Evolutionary conservation across 202 grass and related monocot species (phyloP), one percentile per base, ranked within the genome.

Genomic region (Eragrostis tef): DNA sequence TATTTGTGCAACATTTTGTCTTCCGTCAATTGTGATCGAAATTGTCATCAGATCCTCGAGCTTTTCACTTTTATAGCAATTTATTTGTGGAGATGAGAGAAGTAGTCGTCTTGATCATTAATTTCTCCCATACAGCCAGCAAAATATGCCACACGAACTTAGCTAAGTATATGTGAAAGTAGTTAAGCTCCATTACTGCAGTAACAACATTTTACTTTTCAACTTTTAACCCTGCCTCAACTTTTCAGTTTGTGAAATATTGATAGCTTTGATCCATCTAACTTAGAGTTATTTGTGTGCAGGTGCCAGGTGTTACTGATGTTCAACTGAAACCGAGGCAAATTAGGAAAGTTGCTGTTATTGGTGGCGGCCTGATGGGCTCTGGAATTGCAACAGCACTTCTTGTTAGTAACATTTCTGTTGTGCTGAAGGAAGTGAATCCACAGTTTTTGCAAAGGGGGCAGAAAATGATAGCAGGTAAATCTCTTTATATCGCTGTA

Each of bases 321-420:
- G 41, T 89, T 86, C 92, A 94, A 65, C 83, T 99, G 22, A 96
- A 88, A 96, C 93, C 96, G 64, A 93, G 96, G 78, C 75, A 90
- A 82, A 93, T 99, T 67, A 93, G 76, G 65, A 99, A 88, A 70
- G 86, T 93, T 87, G 93, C 96, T 81, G 93, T 99, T 42, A 99
- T 99, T 77, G 96, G 96, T 83, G 96, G 96, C 69, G 96, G 96
- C 82, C 83, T 99, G 73, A 99, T 99, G 96, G 96, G 96, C 60
- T 99, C 96, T 80, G 96, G 96, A 87, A 99, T 99, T 86, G 93
- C 96, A 81, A 99, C 96, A 41, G 81, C 90, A 20, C 88, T 94
- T 81, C 92, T 99, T 87, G 85, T 93, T 64, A 83, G 88, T 64
- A 90, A 93, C 75, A 92, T 89, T 14, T 77, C 85, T 87, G 93